Percentiles rank a stretch among this genome's conserved stretches.
phyloP scores from a whole-genome alignment of 768 basidiomycete genomes.

The Strobilomyces confusus region DNA sequence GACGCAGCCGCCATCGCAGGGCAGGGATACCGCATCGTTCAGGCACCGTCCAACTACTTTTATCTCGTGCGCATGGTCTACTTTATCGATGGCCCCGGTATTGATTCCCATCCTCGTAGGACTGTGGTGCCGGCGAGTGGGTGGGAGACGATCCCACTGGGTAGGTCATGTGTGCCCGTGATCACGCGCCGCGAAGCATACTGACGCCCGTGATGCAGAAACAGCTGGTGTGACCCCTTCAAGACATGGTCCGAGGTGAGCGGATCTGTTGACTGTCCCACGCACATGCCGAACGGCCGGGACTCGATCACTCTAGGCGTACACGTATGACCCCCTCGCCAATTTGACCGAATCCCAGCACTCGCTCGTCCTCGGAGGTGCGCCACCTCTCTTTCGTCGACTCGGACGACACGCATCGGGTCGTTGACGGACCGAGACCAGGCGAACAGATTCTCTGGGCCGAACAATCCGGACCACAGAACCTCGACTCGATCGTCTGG shows the following conservation, averaged over 20 bases:
- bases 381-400: not conserved
- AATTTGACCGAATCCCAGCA: no score
- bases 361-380: constrained; percentile 11
- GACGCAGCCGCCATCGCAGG: constrained; percentile 38
- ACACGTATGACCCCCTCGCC: constrained; percentile 38
- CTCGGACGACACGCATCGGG: no score
- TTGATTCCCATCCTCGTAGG: constrained; percentile 22
- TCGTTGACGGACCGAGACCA: constrained; percentile 9
- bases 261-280: not conserved
- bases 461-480: constrained; percentile 43
- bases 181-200: not conserved
- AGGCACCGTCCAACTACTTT: constrained; percentile 49
- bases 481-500: constrained; percentile 45
- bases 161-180: constrained; percentile 20
- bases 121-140: constrained; percentile 49
- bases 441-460: constrained; percentile 43
- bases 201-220: constrained; percentile 22
- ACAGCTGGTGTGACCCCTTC: constrained; percentile 49
- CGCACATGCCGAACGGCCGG: not conserved
- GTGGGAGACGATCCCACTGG: constrained; percentile 33
- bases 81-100: not conserved
- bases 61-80: constrained; percentile 36
- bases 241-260: constrained; percentile 48
- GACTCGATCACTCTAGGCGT: constrained; percentile 28
- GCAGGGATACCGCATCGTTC: constrained; percentile 42